A percentile compares a stretch with the other conserved stretches of the same genome.
These are phyloP conservation scores for Porogramme epimiltina DNA, from an alignment of 1,284 basidiomycete species.

Conservation along the genomic window DNA sequence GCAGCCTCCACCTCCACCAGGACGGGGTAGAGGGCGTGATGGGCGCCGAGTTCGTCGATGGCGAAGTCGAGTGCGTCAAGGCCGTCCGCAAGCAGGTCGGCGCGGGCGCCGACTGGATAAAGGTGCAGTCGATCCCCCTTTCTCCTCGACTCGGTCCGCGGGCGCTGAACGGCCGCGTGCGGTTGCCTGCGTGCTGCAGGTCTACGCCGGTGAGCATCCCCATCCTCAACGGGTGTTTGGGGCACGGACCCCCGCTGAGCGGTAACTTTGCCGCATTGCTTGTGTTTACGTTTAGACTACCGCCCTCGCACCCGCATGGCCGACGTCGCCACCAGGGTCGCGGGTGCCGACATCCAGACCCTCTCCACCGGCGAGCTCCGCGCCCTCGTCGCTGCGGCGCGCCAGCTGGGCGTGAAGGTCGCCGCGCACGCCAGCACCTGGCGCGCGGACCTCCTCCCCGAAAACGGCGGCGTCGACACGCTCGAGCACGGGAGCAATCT, in stretches of 20 bases:
- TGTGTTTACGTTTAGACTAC: slow-evolving; percentile 44
- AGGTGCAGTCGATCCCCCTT: slow-evolving; percentile 39
- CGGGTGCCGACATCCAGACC: slow-evolving; percentile 38
- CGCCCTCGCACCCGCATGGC: slow-evolving; percentile 45
- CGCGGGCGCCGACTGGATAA: slow-evolving; percentile 70
- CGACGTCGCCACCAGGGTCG: slow-evolving; percentile 39
- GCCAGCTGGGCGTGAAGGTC: slow-evolving; percentile 56
- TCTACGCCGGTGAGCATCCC: slow-evolving; percentile 20
- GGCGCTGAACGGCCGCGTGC: neutral
- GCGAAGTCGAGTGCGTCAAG: slow-evolving; percentile 53
- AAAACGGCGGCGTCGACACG: slow-evolving; percentile 43
- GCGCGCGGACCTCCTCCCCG: slow-evolving; percentile 38
- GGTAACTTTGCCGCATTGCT: neutral
- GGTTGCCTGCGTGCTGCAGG: slow-evolving; percentile 6
- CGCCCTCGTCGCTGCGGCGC: slow-evolving; percentile 54
- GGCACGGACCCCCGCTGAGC: neutral
- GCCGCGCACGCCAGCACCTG: slow-evolving; percentile 56
- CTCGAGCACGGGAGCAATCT: slow-evolving; percentile 49
- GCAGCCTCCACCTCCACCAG: slow-evolving; percentile 43
- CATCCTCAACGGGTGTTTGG: neutral
- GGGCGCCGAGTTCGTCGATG: slow-evolving; percentile 62
- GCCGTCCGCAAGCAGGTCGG: slow-evolving; percentile 65
- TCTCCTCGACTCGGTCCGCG: slow-evolving; percentile 1
- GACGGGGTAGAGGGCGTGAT: slow-evolving; percentile 59
- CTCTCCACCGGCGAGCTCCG: slow-evolving; percentile 52